Conservation (phyloP, 2,329 filamentous ascomycete genomes). For the Penicillium sp. region DNA sequence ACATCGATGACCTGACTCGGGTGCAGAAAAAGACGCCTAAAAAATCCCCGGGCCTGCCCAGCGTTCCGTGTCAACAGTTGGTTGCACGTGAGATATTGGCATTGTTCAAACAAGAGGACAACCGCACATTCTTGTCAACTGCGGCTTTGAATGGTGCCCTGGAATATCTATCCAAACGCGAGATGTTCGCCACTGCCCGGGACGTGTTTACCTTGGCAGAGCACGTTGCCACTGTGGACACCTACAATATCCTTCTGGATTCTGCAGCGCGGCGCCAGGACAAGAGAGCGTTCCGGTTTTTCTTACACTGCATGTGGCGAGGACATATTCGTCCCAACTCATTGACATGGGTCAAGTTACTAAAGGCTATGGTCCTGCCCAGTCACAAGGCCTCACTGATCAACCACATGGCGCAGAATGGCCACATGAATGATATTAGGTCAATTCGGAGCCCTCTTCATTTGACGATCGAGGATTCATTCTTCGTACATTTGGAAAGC, state of each 20-base stretch:
- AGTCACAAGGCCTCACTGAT: conserved; percentile 31
- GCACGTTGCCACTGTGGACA: conserved; percentile 38
- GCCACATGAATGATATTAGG: conserved; percentile 26
- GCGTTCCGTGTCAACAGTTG: conserved; percentile 11
- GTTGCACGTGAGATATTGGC: conserved; percentile 26
- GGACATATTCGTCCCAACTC: conserved; percentile 39
- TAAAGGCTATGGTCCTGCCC: conserved; percentile 27
- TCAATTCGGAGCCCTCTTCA: conserved; percentile 28
- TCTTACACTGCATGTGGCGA: conserved; percentile 41
- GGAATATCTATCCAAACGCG: conserved; percentile 36
- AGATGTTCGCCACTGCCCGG: conserved; percentile 32
- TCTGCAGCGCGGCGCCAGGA: conserved; percentile 39
- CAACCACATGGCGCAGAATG: conserved; percentile 31
- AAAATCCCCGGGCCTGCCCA: conserved; percentile 16
- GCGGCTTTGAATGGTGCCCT: conserved; percentile 43
- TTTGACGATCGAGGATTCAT: conserved; percentile 32
- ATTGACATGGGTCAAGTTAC: conserved; percentile 44
- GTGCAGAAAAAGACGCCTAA: neutral
- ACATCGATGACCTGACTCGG: conserved; percentile 39
- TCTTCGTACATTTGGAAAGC: conserved; percentile 33
- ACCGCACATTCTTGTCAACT: conserved; percentile 36
- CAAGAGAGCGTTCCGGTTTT: conserved; percentile 37
- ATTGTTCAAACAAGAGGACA: conserved; percentile 34
- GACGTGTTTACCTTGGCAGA: conserved; percentile 37
- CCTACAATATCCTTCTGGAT: conserved; percentile 47